Evolutionary conservation across 2,329 filamentous ascomycete genomes (phyloP), one percentile per base, ranked within the genome.

Genomic region (Trematosphaeria pertusa): DNA sequence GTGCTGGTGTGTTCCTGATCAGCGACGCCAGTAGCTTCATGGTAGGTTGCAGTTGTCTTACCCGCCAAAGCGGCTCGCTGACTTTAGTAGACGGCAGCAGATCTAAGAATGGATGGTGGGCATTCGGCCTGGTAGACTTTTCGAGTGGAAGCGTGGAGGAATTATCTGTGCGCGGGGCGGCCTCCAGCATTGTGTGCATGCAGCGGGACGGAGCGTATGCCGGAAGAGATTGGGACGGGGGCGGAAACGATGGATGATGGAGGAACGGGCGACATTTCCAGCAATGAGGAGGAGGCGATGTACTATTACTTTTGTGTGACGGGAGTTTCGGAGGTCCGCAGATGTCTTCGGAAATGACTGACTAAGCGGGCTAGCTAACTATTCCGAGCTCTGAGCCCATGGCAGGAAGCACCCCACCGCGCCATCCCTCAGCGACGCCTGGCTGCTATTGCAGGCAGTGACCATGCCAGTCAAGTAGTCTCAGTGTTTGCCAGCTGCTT

Each of bases 11-110:
- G 10, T 73, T 73, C 46, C 46, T 73, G 54, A 56, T 73, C 46
- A 73, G 71, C 44, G 69, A 73, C 26, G 70, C 70, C 4, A 73
- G 71, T 46, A 70, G 65, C 22, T 73, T 73, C 50, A 73, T 73
- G 70, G 60, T 63, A 38, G 46, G 58, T 35, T 9, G n/a, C 31
- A 10, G 15, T 32, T 38, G 22, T 8, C 7, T 12, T 26, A 12
- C 20, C n/a, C 12, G 31, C n/a, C 22, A 3, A 21, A 21, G 8
- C 8, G 24, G 24, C 24, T 8, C 35, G 24, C 48, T 59, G 26
- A 61, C 26, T 15, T n/a, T 12, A 5, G 9, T 30, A 64, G 59
- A 73, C 70, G 1, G 71, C 68, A 2, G 52, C 68, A 1, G 71
- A 73, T 48, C 34, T 73, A 47, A 63, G 64, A 37, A 73, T 73